These are phyloP conservation scores for Eragrostis curvula DNA, from an alignment of 176 grass and related monocot species.

Conservation along the genomic window DNA sequence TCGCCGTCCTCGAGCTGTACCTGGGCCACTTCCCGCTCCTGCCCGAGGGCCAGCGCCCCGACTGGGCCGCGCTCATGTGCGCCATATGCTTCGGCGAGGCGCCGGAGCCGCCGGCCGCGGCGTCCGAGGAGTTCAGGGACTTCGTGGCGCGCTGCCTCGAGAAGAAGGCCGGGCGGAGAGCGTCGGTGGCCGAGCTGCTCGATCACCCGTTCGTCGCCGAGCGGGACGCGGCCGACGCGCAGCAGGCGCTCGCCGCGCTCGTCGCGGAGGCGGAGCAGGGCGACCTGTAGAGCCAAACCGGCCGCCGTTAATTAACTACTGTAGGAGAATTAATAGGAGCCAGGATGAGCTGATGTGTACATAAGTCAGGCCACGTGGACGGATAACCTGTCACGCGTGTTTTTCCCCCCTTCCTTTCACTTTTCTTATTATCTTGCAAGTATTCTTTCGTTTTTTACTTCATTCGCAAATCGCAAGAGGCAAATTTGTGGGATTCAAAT, in stretches of 20 bases:
- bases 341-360: conserved; percentile 51
- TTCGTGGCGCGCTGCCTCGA: conserved; percentile 85
- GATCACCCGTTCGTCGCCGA: conserved; percentile 75
- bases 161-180: conserved; percentile 72
- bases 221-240: conserved; percentile 50
- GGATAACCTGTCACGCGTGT: conserved; percentile 28
- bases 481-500: conserved; percentile 17
- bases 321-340: conserved; percentile 16
- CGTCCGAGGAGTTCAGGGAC: conserved; percentile 69
- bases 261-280: conserved; percentile 42
- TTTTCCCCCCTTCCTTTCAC: neutral
- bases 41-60: conserved; percentile 71
- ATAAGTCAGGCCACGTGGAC: conserved; percentile 42
- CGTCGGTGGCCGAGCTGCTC: conserved; percentile 71
- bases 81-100: conserved; percentile 85
- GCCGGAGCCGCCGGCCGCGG: conserved; percentile 54
- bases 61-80: conserved; percentile 93
- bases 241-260: conserved; percentile 50
- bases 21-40: conserved; percentile 88
- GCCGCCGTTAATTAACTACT: conserved; percentile 12
- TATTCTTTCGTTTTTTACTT: conserved; percentile 35
- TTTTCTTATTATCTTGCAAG: neutral
- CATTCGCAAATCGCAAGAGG: neutral
- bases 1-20: conserved; percentile 78
- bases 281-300: conserved; percentile 21